Conservation (phyloP, 345 rosid genomes). For the Schrenkiella parvula region DNA sequence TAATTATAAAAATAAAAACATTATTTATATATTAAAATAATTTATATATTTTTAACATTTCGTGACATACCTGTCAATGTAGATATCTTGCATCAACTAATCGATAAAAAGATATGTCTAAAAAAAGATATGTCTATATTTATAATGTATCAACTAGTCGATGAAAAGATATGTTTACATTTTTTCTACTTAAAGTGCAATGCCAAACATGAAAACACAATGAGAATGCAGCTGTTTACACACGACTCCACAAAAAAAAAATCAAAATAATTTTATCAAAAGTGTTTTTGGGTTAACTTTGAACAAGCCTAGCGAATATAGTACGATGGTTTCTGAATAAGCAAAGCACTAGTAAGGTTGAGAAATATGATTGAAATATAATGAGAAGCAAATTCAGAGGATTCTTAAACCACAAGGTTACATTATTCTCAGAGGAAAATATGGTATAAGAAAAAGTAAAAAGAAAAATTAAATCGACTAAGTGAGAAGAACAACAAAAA, state of each 20-base stretch:
- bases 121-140: not conserved
- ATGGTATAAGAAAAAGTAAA: not conserved
- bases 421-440: not conserved
- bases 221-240: not conserved
- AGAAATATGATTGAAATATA: not conserved
- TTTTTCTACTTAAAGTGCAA: not conserved
- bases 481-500: not conserved
- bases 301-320: not conserved
- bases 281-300: not conserved
- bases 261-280: not conserved
- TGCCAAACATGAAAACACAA: not conserved
- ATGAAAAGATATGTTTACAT: not conserved
- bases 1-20: not conserved
- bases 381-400: not conserved
- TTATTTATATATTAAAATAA: not conserved
- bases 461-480: not conserved
- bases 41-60: not conserved
- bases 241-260: not conserved
- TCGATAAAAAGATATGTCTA: not conserved
- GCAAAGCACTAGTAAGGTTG: conserved; percentile 6
- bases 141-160: not conserved
- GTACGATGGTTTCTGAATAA: not conserved
- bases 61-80: not conserved
- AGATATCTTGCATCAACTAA: not conserved
- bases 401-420: not conserved